Percentiles rank a stretch among this genome's conserved stretches.
phyloP scores from a whole-genome alignment of 2,329 filamentous ascomycete genomes.

The Bimuria novae-zelandiae region DNA sequence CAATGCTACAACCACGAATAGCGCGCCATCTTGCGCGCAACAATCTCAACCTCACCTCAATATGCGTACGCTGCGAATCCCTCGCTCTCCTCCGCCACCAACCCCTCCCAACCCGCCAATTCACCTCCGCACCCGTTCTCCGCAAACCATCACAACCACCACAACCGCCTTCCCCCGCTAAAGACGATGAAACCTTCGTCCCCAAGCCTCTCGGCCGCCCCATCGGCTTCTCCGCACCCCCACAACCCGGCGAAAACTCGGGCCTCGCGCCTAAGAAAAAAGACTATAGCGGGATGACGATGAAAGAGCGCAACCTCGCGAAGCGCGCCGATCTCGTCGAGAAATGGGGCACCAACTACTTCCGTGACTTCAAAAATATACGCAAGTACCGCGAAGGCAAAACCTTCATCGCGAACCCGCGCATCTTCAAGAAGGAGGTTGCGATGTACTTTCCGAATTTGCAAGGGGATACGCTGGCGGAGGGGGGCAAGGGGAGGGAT shows the following conservation, averaged over 20 bases:
- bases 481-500: constrained; percentile 50
- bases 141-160: constrained; percentile 20
- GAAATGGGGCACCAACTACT: constrained; percentile 85
- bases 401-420: constrained; percentile 82
- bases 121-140: constrained; percentile 31
- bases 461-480: constrained; percentile 73
- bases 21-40: constrained; percentile 18
- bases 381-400: constrained; percentile 78
- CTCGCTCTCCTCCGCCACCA: constrained; percentile 15
- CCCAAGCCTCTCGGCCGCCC: constrained; percentile 67
- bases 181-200: constrained; percentile 46
- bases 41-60: constrained; percentile 17
- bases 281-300: constrained; percentile 38
- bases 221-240: constrained; percentile 79
- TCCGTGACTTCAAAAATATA: constrained; percentile 92
- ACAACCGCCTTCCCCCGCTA: constrained; percentile 16
- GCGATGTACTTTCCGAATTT: constrained; percentile 95
- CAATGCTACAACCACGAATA: constrained; percentile 43
- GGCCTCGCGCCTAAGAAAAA: constrained; percentile 64
- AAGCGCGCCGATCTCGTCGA: constrained; percentile 75
- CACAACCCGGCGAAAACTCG: constrained; percentile 78
- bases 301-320: constrained; percentile 63
- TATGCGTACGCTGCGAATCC: constrained; percentile 24
- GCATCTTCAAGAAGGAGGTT: constrained; percentile 80
- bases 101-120: constrained; percentile 20